A percentile compares a stretch with the other conserved stretches of the same genome.
Conservation (phyloP, 768 basidiomycete genomes). For the Obba rivulosa region DNA sequence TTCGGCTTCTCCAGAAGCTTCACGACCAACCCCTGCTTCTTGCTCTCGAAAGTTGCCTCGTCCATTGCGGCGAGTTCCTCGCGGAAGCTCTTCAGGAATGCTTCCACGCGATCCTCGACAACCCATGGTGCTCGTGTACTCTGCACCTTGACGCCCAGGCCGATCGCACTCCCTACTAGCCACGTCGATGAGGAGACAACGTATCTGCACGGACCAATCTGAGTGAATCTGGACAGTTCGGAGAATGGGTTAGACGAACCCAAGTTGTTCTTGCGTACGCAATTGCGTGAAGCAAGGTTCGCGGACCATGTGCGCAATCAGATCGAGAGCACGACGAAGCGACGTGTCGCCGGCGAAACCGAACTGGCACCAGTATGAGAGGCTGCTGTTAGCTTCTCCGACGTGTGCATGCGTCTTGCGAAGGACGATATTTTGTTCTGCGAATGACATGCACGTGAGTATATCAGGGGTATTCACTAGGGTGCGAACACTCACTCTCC, state of each 20-base stretch:
- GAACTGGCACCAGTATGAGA: slow-evolving; percentile 44
- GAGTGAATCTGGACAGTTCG: not conserved
- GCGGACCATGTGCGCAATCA: slow-evolving; percentile 39
- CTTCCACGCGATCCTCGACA: slow-evolving; percentile 21
- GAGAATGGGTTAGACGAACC: slow-evolving; percentile 16
- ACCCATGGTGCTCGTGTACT: slow-evolving; percentile 16
- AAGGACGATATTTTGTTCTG: slow-evolving; percentile 35
- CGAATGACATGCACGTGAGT: not conserved
- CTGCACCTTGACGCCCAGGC: slow-evolving; percentile 20
- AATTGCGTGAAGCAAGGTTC: slow-evolving; percentile 48
- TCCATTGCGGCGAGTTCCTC: slow-evolving; percentile 10
- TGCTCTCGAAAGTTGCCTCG: slow-evolving; percentile 1
- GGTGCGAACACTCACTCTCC: slow-evolving; percentile 18
- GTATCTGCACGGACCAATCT: slow-evolving; percentile 10
- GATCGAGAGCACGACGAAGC: slow-evolving; percentile 29
- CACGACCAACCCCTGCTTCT: slow-evolving; percentile 19
- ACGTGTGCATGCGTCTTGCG: slow-evolving; percentile 35
- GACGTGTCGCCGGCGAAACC: slow-evolving; percentile 34
- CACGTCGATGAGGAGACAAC: slow-evolving; percentile 11
- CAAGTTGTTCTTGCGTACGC: slow-evolving; percentile 51
- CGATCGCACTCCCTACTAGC: slow-evolving; percentile 12
- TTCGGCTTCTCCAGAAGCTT: slow-evolving; percentile 18
- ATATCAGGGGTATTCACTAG: not conserved
- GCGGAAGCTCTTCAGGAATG: slow-evolving; percentile 15
- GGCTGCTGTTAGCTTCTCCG: slow-evolving; percentile 39